Evolutionary conservation across 164 flowering plant species (phyloP).

Genomic region (Magnolia officinalis): DNA sequence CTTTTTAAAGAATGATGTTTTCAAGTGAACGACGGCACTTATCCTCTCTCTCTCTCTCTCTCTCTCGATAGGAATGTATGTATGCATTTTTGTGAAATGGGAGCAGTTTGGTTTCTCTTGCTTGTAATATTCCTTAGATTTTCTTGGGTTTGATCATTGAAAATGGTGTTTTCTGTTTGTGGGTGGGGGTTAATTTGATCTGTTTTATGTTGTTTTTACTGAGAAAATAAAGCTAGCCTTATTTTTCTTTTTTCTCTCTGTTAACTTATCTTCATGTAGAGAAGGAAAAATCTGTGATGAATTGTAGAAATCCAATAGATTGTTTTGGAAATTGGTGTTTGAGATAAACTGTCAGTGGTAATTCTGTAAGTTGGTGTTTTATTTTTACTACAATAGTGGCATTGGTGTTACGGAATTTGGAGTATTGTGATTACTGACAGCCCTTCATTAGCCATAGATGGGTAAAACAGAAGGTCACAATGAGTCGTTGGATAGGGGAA

Average conservation of each 20-base stretch:
- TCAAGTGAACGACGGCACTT: too few species aligned
- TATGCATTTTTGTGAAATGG: neutral
- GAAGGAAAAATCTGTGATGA: neutral
- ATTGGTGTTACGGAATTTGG: too few species aligned
- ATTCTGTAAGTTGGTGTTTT: conserved; percentile 23
- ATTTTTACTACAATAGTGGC: too few species aligned
- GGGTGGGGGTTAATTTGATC: neutral
- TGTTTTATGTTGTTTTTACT: too few species aligned
- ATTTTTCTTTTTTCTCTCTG: neutral
- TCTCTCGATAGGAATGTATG: too few species aligned
- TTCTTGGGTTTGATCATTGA: neutral
- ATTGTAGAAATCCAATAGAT: neutral
- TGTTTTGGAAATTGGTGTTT: neutral
- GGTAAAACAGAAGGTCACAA: too few species aligned
- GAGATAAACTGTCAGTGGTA: neutral
- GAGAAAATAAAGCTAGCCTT: too few species aligned
- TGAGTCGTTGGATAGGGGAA: conserved; percentile 8
- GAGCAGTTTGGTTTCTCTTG: neutral
- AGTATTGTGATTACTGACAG: too few species aligned
- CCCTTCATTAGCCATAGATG: too few species aligned
- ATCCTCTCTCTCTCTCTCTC: too few species aligned
- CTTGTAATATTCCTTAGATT: too few species aligned
- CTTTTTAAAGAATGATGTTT: too few species aligned
- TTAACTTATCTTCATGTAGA: neutral
- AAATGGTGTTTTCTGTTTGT: neutral